Evolutionary conservation across 192 early-diverging fungal genomes (phyloP).

Genomic region (Cladochytrium replicatum): DNA sequence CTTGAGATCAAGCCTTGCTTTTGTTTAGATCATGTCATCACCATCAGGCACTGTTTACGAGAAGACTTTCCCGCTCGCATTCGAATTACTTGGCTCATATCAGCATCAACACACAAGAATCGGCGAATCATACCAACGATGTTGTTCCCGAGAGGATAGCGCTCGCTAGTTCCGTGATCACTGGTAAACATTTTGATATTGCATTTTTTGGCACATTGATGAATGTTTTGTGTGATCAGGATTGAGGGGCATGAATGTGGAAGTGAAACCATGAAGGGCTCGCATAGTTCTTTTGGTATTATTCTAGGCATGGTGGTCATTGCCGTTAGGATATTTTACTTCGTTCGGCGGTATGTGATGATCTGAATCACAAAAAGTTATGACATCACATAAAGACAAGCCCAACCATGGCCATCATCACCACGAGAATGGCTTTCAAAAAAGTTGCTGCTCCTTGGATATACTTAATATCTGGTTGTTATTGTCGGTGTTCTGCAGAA

Average conservation of each 20-base stretch:
- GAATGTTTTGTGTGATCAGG: no score
- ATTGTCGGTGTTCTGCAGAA: no score
- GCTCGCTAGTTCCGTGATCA: conserved; percentile 77
- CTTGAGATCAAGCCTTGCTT: no score
- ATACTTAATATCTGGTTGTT: no score
- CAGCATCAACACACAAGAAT: conserved; percentile 53
- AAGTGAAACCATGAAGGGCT: conserved; percentile 25
- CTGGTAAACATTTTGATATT: no score
- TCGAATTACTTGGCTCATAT: conserved; percentile 76
- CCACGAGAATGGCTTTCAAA: no score
- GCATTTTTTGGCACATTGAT: no score
- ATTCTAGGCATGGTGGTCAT: conserved; percentile 18
- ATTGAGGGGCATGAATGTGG: conserved; percentile 40
- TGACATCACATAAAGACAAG: no score
- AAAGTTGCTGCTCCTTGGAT: no score
- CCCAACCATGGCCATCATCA: no score
- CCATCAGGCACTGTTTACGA: conserved; percentile 67
- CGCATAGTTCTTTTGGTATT: conserved; percentile 36
- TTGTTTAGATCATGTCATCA: conserved; percentile 67
- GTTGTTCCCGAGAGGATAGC: conserved; percentile 83
- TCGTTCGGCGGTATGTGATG: conserved; percentile 10
- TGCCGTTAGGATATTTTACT: conserved; percentile 5
- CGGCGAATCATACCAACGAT: conserved; percentile 72
- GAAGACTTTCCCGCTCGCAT: conserved; percentile 62
- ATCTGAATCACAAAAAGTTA: no score